These are phyloP conservation scores for Syncephalastrum racemosum DNA, from an alignment of 371 early-diverging fungal species.

Conservation along the genomic window DNA sequence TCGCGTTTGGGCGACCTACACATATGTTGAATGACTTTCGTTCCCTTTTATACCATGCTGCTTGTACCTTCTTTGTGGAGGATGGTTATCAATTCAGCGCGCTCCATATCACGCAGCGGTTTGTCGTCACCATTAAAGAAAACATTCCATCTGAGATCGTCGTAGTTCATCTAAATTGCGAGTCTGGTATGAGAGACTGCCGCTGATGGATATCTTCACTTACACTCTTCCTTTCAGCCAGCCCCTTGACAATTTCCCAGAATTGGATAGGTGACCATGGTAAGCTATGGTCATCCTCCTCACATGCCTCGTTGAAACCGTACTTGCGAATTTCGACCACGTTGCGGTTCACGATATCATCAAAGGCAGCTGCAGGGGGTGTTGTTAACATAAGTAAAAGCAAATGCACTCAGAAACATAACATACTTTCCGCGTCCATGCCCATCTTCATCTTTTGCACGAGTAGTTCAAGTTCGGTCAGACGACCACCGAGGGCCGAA, in stretches of 20 bases:
- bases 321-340: slow-evolving; percentile 85
- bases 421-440: slow-evolving; percentile 57
- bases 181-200: not conserved
- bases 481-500: slow-evolving; percentile 81
- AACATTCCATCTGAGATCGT: slow-evolving; percentile 74
- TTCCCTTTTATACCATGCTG: not conserved
- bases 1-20: slow-evolving; percentile 71
- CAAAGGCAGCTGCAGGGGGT: slow-evolving; percentile 63
- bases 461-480: slow-evolving; percentile 84
- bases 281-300: slow-evolving; percentile 42
- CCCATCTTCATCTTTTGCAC: slow-evolving; percentile 84
- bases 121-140: slow-evolving; percentile 80
- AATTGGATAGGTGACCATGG: slow-evolving; percentile 79
- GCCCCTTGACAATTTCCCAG: slow-evolving; percentile 69
- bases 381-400: not conserved
- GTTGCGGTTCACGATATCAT: slow-evolving; percentile 76
- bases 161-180: slow-evolving; percentile 61
- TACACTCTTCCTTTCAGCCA: slow-evolving; percentile 59
- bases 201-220: slow-evolving; percentile 3
- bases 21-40: too few species aligned
- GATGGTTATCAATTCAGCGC: slow-evolving; percentile 81
- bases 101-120: slow-evolving; percentile 81
- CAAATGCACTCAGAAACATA: not conserved
- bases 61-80: slow-evolving; percentile 68
- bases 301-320: slow-evolving; percentile 71